Base-by-base conservation (phyloP, 2,329 filamentous ascomycete genomes). In the Davidsoniella australis region DNA sequence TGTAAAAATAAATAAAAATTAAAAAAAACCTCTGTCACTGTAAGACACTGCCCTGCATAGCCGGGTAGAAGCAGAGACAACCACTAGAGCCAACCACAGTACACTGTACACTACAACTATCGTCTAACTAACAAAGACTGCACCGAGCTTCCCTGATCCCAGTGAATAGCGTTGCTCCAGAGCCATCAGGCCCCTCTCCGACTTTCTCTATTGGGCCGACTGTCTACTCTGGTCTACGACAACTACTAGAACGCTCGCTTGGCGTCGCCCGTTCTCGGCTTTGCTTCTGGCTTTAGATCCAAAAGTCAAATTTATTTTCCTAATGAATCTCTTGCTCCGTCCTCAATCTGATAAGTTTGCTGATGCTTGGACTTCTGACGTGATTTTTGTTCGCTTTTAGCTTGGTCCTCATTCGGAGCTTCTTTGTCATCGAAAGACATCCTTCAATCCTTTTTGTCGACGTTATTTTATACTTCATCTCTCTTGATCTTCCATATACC, bases 201-300 rank as follows among this genome's bases (percentile, higher is more conserved):
- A 17, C 29, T 12, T 23, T 42, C 23, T 43, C n/a, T 16, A 10
- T 43, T 43, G 9, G 20, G 17, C 24, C 16, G 26, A 8, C 17
- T 18, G 8, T 26, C 18, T 23, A 8, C 5, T 12, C 23, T 23
- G 39, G 12, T 23, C 23, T 23, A 23, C 20, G 20, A 23, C 20
- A 23, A 23, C 20, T 23, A 18, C 23, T 23, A n/a, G 16, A 14
- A 33, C 29, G 8, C 14, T 42, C 47, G 47, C 47, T 48, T 48
- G 47, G 47, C 24, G 29, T 44, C 47, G 39, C 47, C 47, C 47
- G 47, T 40, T 44, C 24, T 48, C 47, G 47, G 47, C 47, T 48
- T 37, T 48, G 12, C 16, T 29, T 47, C 17, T 33, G 10, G 29
- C 29, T 43, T 14, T 26, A 14, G 7, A 20, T n/a, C 23, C 10